These are phyloP conservation scores for Stylosanthes scabra DNA, from an alignment of 331 rosid species.

Conservation along the genomic window DNA sequence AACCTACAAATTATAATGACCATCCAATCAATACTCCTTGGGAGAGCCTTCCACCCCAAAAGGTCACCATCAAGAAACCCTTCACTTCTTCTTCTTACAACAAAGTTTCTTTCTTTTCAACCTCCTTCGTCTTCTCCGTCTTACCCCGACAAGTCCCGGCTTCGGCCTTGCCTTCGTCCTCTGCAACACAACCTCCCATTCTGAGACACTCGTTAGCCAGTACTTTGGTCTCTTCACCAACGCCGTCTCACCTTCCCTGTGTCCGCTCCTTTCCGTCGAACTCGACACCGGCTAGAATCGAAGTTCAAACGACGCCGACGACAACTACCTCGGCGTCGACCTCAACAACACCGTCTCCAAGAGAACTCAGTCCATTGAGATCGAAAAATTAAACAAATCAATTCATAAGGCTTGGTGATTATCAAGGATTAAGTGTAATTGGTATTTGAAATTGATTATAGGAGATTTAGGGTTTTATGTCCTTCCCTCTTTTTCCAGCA, in stretches of 20 bases:
- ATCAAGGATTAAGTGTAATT: too few relatives aligned
- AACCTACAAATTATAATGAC: too few relatives aligned
- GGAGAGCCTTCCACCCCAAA: conserved; percentile 64
- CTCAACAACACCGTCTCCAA: conserved; percentile 58
- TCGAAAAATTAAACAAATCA: too few relatives aligned
- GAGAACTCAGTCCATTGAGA: fast-evolving
- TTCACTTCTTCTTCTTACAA: conserved; percentile 14
- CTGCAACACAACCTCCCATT: conserved; percentile 68
- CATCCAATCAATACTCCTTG: conserved; percentile 57
- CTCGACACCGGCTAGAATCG: conserved; percentile 72
- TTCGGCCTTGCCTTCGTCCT: conserved; percentile 83
- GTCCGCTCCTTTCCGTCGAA: conserved; percentile 75
- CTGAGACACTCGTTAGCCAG: conserved; percentile 71
- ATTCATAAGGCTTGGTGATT: too few relatives aligned
- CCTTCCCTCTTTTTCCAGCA: too few relatives aligned
- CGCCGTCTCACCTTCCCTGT: conserved; percentile 41
- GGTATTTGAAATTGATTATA: too few relatives aligned
- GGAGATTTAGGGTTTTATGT: too few relatives aligned
- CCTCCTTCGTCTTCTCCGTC: conserved; percentile 82
- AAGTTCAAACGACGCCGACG: conserved; percentile 77
- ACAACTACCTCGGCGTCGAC: conserved; percentile 77
- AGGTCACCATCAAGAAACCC: conserved; percentile 34
- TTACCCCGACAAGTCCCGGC: conserved; percentile 74
- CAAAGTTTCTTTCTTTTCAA: conserved; percentile 65
- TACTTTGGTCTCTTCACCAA: conserved; percentile 83